Base-by-base conservation (phyloP, 2,329 filamentous ascomycete species). In the Xylaria sp. region DNA sequence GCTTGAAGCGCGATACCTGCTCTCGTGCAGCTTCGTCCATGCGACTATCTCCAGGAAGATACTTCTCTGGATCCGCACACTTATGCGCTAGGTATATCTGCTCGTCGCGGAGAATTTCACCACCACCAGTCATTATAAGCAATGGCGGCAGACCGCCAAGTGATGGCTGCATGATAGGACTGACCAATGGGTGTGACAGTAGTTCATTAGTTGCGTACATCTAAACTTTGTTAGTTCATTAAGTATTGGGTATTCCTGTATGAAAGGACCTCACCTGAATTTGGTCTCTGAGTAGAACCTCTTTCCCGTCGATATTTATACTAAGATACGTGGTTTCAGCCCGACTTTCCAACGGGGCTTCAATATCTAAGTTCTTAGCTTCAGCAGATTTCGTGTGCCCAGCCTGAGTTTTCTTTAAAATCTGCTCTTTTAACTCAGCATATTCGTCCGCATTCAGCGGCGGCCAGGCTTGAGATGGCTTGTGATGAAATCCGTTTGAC, bases 31-130 rank as follows among this genome's bases (percentile, higher is more conserved):
- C 84, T 44, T 90, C 87, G 40, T 90, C 85, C 68, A 96, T 82
- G 51, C 88, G 84, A 0, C 84, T 83, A 44, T 91, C 86, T 0
- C 87, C 85, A 0, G 93, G 92, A 0, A 91, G 87, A 74, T 97
- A 98, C 67, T 88, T 87, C 28, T 86, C 78, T 0, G 96, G 96
- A 72, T 97, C 89, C 13, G 96, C 94, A 49, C 93, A 94, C 80
- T 98, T 98, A 80, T 99, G 96, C 0, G 95, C 96, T 15, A 98
- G 77, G 72, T 97, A 97, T 61, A 98, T 93, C 77, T 98, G 96
- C 80, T 99, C 96, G 75, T 99, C 96, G 13, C 93, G 89, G 20
- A 99, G 85, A 59, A 97, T 86, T 78, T 99, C 96, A 0, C 92
- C 94, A 5, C 95, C 94, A 4, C 95, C 96, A 0, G 91, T 90